These are phyloP conservation scores for Aureobasidium musti DNA, from an alignment of 2,329 filamentous ascomycete species.

Conservation along the genomic window DNA sequence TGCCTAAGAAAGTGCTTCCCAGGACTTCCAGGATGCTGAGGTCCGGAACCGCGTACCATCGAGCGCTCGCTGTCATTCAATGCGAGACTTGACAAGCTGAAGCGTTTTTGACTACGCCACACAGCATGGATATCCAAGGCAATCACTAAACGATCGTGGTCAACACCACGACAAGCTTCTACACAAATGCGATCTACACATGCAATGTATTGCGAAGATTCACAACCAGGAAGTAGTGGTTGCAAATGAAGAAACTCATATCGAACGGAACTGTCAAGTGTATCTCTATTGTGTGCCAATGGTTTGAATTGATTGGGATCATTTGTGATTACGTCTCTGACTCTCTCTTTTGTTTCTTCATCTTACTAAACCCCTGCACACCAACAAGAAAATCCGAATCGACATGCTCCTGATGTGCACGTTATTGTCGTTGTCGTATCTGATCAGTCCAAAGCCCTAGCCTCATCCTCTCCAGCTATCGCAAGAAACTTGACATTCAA, in stretches of 20 bases:
- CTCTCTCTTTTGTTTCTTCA: not conserved
- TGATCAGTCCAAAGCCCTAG: not conserved
- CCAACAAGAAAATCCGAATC: not conserved
- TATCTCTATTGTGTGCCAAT: conserved; percentile 12
- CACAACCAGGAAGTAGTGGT: not conserved
- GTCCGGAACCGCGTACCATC: not conserved
- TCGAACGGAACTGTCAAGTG: not conserved
- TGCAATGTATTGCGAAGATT: not conserved
- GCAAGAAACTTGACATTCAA: conserved; percentile 30
- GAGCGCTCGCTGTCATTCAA: not conserved
- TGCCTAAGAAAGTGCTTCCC: not conserved
- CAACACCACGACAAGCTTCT: too few relatives aligned
- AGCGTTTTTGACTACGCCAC: not conserved
- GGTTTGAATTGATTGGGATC: not conserved
- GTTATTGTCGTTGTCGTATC: not conserved
- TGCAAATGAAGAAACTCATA: not conserved
- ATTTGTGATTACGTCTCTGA: not conserved
- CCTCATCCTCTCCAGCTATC: not conserved
- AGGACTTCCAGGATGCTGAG: not conserved
- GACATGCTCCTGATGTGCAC: not conserved
- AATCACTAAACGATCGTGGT: too few relatives aligned
- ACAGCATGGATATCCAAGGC: too few relatives aligned
- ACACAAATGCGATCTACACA: not conserved
- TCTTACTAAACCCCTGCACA: not conserved
- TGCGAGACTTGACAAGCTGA: not conserved